Evolutionary conservation across 306 rosid genomes (phyloP).

Genomic region (Albizia julibrissin): DNA sequence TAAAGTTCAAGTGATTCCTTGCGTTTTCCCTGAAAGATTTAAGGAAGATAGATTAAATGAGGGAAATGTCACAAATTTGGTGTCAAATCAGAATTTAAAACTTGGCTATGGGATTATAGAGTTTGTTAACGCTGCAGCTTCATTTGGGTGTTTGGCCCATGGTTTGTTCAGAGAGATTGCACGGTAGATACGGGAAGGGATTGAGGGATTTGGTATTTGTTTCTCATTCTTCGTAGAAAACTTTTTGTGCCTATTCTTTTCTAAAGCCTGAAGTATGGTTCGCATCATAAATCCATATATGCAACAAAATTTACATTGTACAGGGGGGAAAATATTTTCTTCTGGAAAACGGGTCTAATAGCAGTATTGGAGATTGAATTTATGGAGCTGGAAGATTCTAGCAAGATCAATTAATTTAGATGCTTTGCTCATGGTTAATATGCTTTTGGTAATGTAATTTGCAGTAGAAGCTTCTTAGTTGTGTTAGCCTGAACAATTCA

Average conservation of each 20-base stretch:
- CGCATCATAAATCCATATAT: not conserved
- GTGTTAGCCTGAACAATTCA: conserved; percentile 48
- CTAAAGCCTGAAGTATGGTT: not conserved
- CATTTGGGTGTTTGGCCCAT: not conserved
- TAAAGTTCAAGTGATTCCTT: not conserved
- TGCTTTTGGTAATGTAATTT: conserved; percentile 1
- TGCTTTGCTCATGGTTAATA: not conserved
- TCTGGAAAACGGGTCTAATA: not conserved
- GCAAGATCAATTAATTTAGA: not conserved
- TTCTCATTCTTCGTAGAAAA: not conserved
- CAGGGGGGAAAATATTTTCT: no score
- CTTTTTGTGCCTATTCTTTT: not conserved
- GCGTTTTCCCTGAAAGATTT: not conserved
- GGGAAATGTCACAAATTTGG: not conserved
- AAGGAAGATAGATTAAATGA: not conserved
- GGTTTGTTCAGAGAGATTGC: not conserved
- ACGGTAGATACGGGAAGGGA: not conserved
- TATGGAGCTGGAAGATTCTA: not conserved
- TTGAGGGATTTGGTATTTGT: not conserved
- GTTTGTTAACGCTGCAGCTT: not conserved
- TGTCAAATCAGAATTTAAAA: not conserved
- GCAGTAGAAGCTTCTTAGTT: conserved; percentile 41
- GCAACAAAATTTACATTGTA: not conserved
- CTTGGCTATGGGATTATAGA: not conserved
- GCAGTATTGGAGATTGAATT: not conserved